Base-by-base conservation (phyloP, 495 filamentous ascomycete genomes). In the Umbilicaria muhlenbergii region DNA sequence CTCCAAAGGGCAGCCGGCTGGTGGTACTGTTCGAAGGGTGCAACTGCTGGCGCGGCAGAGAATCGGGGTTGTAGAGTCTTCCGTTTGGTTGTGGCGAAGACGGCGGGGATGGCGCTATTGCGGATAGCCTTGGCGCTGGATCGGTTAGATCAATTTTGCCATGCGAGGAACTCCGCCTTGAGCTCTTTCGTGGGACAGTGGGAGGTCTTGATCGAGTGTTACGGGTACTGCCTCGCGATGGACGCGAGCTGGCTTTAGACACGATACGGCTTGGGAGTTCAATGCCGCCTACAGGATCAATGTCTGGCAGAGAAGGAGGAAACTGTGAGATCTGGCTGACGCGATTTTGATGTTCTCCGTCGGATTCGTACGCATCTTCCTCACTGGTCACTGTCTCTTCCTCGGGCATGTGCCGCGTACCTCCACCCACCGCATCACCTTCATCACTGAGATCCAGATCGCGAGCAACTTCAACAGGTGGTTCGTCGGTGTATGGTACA, bases 211-310 rank as follows among this genome's bases (percentile, higher is more conserved):
- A 17, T 50, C 55, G 14, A 48, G 48, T 39, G 47, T 40, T 43
- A 43, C 58, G n/a, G 60, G 62, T 14, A 63, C 60, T 41, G 60
- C 59, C 34, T 48, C 49, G 44, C 37, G 56, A 48, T 16, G 41
- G 39, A 49, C 52, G 54, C 14, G 66, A 55, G 54, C 70, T 76
- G 38, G 66, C 72, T 51, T 73, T 75, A 3, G 77, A 80, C 14
- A 69, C 70, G 24, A 75, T 61, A 32, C 78, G 71, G 50, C 73
- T 80, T n/a, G 77, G 75, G 11, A 80, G 55, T 53, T 75, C 72
- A 47, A 82, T 79, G 37, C 63, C 71, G 44, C 71, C 75, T 16
- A 69, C 75, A 24, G 73, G 63, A 46, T 82, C 74, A 38, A 85
- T 66, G 5, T 65, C 64, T 3, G 77, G 78, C 18, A 87, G 61